phyloP scores from a whole-genome alignment of 2,329 filamentous ascomycete genomes.

The Clarireedia homoeocarpa region DNA sequence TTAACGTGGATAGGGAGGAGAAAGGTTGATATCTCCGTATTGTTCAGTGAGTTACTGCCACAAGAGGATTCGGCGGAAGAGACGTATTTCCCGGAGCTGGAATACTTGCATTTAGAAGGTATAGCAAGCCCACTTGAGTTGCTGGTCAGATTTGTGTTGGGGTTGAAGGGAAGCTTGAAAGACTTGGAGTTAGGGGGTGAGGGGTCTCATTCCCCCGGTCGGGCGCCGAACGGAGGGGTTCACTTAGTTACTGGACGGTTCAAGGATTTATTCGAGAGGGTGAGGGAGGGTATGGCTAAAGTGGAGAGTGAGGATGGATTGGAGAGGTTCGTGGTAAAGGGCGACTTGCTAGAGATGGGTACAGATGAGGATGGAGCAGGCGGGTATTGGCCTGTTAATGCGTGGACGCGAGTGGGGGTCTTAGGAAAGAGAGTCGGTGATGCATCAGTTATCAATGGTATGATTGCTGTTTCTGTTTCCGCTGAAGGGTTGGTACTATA shows the following conservation, averaged over 20 bases:
- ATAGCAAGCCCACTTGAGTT: neutral
- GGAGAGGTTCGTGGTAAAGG: constrained; percentile 38
- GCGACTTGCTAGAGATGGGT: constrained; percentile 27
- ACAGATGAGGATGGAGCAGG: constrained; percentile 7
- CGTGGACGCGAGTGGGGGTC: neutral
- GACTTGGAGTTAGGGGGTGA: constrained; percentile 38
- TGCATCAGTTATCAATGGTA: too few relatives aligned
- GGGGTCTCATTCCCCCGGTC: constrained; percentile 33
- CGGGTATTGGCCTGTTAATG: constrained; percentile 13
- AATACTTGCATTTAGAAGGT: neutral
- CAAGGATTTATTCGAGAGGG: constrained; percentile 34
- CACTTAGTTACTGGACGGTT: constrained; percentile 39
- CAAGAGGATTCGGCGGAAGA: too few relatives aligned
- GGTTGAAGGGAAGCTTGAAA: constrained; percentile 29
- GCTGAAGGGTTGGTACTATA: too few relatives aligned
- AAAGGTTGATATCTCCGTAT: neutral
- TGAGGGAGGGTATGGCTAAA: constrained; percentile 26
- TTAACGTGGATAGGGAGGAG: too few relatives aligned
- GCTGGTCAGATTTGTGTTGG: neutral
- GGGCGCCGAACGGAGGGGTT: constrained; percentile 36
- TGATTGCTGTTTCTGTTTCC: too few relatives aligned
- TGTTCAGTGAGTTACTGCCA: too few relatives aligned
- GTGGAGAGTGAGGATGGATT: constrained; percentile 28
- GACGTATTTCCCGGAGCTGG: neutral
- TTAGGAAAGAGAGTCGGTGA: neutral